These are phyloP conservation scores for Lasiodiplodia hormozganensis DNA, from an alignment of 2,329 filamentous ascomycete species.

Conservation along the genomic window DNA sequence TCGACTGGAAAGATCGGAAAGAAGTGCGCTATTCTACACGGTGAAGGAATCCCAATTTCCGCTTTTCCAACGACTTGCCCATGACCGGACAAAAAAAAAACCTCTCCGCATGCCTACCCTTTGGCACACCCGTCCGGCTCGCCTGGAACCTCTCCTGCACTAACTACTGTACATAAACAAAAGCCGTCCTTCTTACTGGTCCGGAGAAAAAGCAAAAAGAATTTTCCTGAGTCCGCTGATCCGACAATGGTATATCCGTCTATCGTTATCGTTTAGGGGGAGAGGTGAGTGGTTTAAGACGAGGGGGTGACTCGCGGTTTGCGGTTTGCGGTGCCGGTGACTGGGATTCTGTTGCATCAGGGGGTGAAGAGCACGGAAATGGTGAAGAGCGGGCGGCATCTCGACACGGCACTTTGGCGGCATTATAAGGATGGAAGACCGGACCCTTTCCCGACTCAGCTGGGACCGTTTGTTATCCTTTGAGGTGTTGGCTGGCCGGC, in stretches of 20 bases:
- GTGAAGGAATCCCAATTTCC: slow-evolving; percentile 4
- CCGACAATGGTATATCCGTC: slow-evolving; percentile 27
- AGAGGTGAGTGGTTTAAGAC: slow-evolving; percentile 1
- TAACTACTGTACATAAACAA: slow-evolving; percentile 23
- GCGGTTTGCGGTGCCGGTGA: background rate
- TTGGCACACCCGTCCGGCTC: background rate
- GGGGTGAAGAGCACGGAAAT: slow-evolving; percentile 14
- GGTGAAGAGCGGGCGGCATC: background rate
- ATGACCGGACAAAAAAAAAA: background rate
- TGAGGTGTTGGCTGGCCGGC: slow-evolving; percentile 16
- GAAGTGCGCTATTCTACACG: slow-evolving; percentile 20
- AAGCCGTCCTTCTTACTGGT: slow-evolving; percentile 17
- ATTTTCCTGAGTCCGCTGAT: background rate
- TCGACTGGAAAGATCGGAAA: background rate
- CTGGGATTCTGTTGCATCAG: background rate
- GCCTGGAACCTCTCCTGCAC: background rate
- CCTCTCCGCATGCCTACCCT: background rate
- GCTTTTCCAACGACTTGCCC: slow-evolving; percentile 9
- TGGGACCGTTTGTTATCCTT: slow-evolving; percentile 22
- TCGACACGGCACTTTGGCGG: slow-evolving; percentile 20
- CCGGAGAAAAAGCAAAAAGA: background rate
- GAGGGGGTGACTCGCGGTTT: background rate
- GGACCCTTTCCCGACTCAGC: slow-evolving; percentile 3
- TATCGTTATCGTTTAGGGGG: slow-evolving; percentile 16
- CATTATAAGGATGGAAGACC: slow-evolving; percentile 1